Evolutionary conservation across 2,329 filamentous ascomycete genomes (phyloP).

Genomic region (Sphaerulina vaccinii): DNA sequence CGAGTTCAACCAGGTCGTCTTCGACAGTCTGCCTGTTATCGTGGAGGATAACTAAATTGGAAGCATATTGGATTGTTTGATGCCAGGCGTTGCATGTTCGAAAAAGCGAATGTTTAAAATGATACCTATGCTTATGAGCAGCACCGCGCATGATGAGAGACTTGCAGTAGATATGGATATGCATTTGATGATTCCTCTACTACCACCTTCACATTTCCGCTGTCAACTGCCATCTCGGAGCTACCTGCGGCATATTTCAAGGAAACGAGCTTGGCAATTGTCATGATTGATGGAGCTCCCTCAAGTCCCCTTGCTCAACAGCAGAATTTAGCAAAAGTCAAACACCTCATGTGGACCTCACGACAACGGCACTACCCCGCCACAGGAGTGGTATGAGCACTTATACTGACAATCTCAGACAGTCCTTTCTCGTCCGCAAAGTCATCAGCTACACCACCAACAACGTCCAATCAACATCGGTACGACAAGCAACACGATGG

Average conservation of each 20-base stretch:
- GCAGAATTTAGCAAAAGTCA: neutral
- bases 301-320: neutral
- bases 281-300: too few species aligned
- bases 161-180: neutral
- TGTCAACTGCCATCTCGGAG: too few species aligned
- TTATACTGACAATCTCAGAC: neutral
- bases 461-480: slow-evolving; percentile 4
- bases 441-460: too few species aligned
- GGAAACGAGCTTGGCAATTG: too few species aligned
- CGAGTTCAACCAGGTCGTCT: slow-evolving; percentile 60
- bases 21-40: slow-evolving; percentile 55
- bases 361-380: neutral
- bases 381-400: neutral
- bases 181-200: too few species aligned
- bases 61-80: neutral
- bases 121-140: slow-evolving; percentile 2
- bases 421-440: too few species aligned
- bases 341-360: slow-evolving; percentile 11
- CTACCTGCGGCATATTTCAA: too few species aligned
- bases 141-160: neutral
- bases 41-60: slow-evolving; percentile 29
- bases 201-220: too few species aligned
- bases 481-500: slow-evolving; percentile 18
- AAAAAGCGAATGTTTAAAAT: neutral
- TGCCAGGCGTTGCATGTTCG: neutral